These are phyloP conservation scores for Cephaloascus albidus DNA, from an alignment of 805 yeast genomes.

Conservation along the genomic window DNA sequence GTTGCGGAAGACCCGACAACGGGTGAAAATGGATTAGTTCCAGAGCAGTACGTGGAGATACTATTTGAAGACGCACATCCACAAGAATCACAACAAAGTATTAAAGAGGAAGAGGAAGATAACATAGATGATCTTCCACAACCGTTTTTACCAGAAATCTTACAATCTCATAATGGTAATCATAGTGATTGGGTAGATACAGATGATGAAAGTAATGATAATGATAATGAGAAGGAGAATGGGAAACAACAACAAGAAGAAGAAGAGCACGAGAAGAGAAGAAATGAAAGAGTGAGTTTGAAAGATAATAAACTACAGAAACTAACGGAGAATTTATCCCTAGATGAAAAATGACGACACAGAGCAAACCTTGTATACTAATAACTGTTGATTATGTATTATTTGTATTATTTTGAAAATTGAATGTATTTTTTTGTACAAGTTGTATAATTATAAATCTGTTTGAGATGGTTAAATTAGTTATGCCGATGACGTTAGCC, in stretches of 20 bases:
- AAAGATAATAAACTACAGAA: not conserved
- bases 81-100: not conserved
- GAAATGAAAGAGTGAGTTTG: not conserved
- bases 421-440: too few species aligned
- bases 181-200: not conserved
- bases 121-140: not conserved
- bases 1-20: conserved; percentile 77
- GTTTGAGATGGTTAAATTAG: too few species aligned
- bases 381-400: not conserved
- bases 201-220: not conserved
- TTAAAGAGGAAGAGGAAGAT: not conserved
- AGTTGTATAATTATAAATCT: too few species aligned
- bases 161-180: not conserved
- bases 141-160: not conserved
- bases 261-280: not conserved
- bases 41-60: conserved; percentile 83
- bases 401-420: too few species aligned
- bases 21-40: conserved; percentile 86
- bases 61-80: conserved; percentile 13
- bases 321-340: not conserved
- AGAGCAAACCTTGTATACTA: not conserved
- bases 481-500: too few species aligned
- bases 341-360: not conserved
- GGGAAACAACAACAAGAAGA: too few species aligned
- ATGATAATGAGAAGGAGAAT: not conserved